Percentiles rank a stretch among this genome's conserved stretches.
Conservation (phyloP, 1,284 basidiomycete genomes). For the Ganoderma leucocontextum region DNA sequence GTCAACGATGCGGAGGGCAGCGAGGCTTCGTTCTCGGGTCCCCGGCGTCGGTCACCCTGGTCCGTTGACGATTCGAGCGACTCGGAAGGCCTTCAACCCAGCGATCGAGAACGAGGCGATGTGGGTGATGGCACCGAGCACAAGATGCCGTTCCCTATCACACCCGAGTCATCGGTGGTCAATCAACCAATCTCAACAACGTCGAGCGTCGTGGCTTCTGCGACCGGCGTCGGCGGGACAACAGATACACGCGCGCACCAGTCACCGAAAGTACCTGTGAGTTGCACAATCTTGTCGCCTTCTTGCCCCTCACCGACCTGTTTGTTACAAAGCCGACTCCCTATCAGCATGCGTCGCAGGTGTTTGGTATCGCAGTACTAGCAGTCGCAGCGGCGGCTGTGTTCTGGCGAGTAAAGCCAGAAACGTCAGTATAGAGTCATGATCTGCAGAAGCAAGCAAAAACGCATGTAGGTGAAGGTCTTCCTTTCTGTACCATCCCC, state of each 20-base stretch:
- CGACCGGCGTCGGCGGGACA: conserved; percentile 19
- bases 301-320: conserved; percentile 15
- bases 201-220: conserved; percentile 26
- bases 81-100: conserved; percentile 42
- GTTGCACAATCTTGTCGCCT: conserved; percentile 11
- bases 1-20: conserved; percentile 34
- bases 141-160: conserved; percentile 49
- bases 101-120: conserved; percentile 32
- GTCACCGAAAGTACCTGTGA: conserved; percentile 30
- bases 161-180: conserved; percentile 53
- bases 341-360: conserved; percentile 45
- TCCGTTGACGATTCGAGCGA: conserved; percentile 50
- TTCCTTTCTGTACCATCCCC: conserved; percentile 4
- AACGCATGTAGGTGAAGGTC: conserved; percentile 30
- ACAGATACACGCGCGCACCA: conserved; percentile 31
- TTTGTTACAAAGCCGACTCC: conserved; percentile 26
- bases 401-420: conserved; percentile 66
- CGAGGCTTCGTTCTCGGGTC: conserved; percentile 40
- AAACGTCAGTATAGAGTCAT: conserved; percentile 33
- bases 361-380: conserved; percentile 64
- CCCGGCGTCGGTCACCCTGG: conserved; percentile 50
- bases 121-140: conserved; percentile 26
- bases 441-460: conserved; percentile 27
- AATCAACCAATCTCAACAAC: conserved; percentile 46
- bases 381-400: conserved; percentile 70